phyloP scores from a whole-genome alignment of 2,329 filamentous ascomycete genomes.

The Chaetomiaceae sp. region DNA sequence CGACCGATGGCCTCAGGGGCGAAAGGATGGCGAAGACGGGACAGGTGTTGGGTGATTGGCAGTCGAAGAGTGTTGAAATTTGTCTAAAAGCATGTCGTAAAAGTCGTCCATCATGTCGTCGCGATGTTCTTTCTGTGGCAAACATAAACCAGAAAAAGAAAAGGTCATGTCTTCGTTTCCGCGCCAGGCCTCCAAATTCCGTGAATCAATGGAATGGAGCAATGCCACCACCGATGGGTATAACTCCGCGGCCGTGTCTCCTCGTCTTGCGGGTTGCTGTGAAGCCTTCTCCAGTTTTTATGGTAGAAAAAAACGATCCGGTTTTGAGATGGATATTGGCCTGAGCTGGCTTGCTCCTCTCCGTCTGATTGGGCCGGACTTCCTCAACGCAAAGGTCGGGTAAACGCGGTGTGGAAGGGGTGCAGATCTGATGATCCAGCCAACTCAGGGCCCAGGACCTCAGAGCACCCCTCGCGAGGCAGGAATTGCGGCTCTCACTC shows the following conservation, averaged over 20 bases:
- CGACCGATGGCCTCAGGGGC: too few species aligned
- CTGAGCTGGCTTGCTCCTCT: constrained; percentile 7
- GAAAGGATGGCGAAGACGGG: too few species aligned
- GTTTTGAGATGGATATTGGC: constrained; percentile 1
- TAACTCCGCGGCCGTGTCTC: constrained; percentile 18
- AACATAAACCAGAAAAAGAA: constrained; percentile 1
- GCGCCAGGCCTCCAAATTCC: constrained; percentile 6
- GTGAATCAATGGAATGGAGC: constrained; percentile 8
- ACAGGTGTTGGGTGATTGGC: constrained; percentile 2
- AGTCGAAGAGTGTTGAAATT: constrained; percentile 9
- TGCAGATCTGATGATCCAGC: constrained; percentile 9
- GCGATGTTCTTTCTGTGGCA: neutral
- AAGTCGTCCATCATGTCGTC: constrained; percentile 19
- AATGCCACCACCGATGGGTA: constrained; percentile 22
- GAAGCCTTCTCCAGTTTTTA: constrained; percentile 32
- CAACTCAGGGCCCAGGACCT: neutral
- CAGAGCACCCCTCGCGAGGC: constrained; percentile 10
- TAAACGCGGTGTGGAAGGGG: neutral
- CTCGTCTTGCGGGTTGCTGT: constrained; percentile 25
- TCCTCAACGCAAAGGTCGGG: neutral
- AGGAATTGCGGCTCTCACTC: constrained; percentile 13
- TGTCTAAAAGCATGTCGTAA: constrained; percentile 16
- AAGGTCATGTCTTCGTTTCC: constrained; percentile 11
- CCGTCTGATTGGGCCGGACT: constrained; percentile 5
- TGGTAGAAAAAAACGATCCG: constrained; percentile 21